Evolutionary conservation across 176 grass and related monocot genomes (phyloP).

Genomic region (Oropetium thomaeum): DNA sequence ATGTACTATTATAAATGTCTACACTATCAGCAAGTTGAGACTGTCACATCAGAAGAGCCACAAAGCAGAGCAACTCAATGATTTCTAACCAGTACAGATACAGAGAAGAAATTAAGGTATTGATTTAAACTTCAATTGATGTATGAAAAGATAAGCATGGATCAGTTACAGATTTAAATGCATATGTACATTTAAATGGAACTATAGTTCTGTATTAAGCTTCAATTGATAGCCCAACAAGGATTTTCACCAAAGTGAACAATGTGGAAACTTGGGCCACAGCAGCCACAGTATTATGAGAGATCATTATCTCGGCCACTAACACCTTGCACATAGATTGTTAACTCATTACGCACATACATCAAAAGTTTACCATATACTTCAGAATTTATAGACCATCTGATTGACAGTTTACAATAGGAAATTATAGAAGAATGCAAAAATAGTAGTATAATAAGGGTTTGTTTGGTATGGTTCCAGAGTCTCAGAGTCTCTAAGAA

Average conservation of each 20-base stretch:
- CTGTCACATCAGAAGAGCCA: too few species aligned
- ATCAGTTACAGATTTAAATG: background rate
- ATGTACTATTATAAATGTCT: too few species aligned
- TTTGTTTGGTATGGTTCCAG: too few species aligned
- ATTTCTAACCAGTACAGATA: background rate
- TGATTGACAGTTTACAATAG: background rate
- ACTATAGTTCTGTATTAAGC: background rate
- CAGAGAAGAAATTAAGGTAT: background rate
- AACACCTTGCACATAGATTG: background rate
- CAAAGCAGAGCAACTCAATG: background rate
- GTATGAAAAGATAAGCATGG: background rate
- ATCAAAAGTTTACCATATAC: constrained; percentile 1
- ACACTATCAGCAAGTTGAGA: background rate
- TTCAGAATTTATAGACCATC: background rate
- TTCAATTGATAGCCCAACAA: background rate
- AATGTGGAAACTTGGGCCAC: background rate
- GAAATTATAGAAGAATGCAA: background rate
- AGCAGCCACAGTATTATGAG: background rate
- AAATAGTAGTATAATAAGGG: too few species aligned
- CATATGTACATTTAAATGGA: background rate
- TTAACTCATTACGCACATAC: background rate
- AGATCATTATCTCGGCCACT: background rate
- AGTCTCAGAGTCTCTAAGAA: too few species aligned
- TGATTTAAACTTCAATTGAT: background rate
- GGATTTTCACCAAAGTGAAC: background rate